A percentile compares a stretch with the other conserved stretches of the same genome.
Evolutionary conservation across 768 basidiomycete species (phyloP).

Genomic region (Scleroderma bovista): DNA sequence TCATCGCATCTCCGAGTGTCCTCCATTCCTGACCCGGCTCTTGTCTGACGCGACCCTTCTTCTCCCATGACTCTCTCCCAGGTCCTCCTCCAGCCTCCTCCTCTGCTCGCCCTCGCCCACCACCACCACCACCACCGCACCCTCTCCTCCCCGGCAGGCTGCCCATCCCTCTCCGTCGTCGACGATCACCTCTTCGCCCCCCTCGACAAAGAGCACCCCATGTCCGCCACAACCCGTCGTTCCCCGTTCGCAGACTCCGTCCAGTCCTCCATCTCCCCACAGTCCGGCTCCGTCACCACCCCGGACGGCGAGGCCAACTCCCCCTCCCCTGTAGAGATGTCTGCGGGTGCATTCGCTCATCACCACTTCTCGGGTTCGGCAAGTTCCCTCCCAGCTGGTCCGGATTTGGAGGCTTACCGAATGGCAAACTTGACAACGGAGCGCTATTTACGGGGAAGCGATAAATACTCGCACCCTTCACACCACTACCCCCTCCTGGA

Average conservation of each 20-base stretch:
- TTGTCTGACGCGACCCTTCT: slow-evolving; percentile 4
- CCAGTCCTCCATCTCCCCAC: slow-evolving; percentile 13
- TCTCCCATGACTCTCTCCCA: slow-evolving; percentile 20
- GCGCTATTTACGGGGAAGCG: slow-evolving; percentile 36
- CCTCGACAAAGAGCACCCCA: slow-evolving; percentile 31
- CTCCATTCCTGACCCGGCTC: slow-evolving; percentile 16
- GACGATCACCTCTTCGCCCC: slow-evolving; percentile 24
- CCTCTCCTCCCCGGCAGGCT: slow-evolving; percentile 15
- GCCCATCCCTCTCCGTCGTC: slow-evolving; percentile 11
- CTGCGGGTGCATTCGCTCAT: slow-evolving; percentile 30
- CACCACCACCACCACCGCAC: neutral
- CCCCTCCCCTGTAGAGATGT: slow-evolving; percentile 37
- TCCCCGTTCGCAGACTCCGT: slow-evolving; percentile 25
- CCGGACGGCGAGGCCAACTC: slow-evolving; percentile 14
- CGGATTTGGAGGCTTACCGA: slow-evolving; percentile 37
- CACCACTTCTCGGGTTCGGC: slow-evolving; percentile 39
- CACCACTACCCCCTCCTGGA: slow-evolving; percentile 39
- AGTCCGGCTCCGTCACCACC: slow-evolving; percentile 9
- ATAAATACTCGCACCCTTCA: slow-evolving; percentile 30
- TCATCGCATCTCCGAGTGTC: slow-evolving; percentile 13
- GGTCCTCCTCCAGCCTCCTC: slow-evolving; percentile 23
- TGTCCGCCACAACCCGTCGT: slow-evolving; percentile 28
- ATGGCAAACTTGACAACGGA: slow-evolving; percentile 32
- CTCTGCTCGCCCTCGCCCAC: slow-evolving; percentile 10
- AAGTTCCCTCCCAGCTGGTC: slow-evolving; percentile 30